Evolutionary conservation across 2,329 filamentous ascomycete genomes (phyloP).

Genomic region (Phyllosticta capitalensis): DNA sequence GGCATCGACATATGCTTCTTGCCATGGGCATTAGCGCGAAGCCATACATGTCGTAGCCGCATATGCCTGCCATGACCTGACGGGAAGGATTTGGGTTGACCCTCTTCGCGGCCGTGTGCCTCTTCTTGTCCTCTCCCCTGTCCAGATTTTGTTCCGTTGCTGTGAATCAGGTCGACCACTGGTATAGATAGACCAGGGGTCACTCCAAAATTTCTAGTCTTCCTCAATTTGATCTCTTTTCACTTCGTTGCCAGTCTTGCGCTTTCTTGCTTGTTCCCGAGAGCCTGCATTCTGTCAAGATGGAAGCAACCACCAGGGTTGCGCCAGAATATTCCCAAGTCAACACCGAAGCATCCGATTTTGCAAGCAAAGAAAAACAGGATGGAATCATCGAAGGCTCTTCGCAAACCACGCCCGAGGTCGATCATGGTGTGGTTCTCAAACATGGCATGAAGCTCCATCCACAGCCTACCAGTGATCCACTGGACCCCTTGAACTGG

Average conservation of each 20-base stretch:
- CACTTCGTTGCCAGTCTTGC: not conserved
- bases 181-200: not conserved
- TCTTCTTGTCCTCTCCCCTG: not conserved
- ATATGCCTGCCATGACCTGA: not conserved
- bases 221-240: not conserved
- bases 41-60: not conserved
- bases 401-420: not conserved
- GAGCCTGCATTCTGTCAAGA: not conserved
- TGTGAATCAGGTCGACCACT: not conserved
- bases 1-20: not conserved
- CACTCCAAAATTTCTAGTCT: not conserved
- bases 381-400: not conserved
- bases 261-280: not conserved
- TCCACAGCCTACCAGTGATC: slow-evolving; percentile 23
- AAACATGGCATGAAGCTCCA: slow-evolving; percentile 29
- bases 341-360: not conserved
- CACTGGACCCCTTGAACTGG: slow-evolving; percentile 30
- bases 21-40: not conserved
- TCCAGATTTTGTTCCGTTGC: not conserved
- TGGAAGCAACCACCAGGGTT: not conserved
- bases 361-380: not conserved
- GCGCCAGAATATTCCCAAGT: not conserved
- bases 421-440: slow-evolving; percentile 6
- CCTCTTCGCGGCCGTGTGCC: not conserved
- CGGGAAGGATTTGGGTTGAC: not conserved